phyloP scores from a whole-genome alignment of 345 rosid species.

The Kernera saxatilis region DNA sequence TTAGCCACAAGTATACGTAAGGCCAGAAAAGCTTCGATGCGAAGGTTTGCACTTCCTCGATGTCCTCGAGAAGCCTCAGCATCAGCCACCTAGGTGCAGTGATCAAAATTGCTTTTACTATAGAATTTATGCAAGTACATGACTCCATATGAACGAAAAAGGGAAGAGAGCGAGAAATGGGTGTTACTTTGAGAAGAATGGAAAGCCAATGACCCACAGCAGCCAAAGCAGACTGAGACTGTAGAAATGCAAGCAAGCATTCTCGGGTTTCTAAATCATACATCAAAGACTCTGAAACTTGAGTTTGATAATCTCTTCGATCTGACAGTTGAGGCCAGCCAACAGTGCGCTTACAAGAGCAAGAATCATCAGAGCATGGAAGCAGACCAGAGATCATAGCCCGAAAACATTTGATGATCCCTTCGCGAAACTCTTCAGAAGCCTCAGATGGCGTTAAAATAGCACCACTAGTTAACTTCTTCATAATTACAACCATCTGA shows the following conservation, averaged over 20 bases:
- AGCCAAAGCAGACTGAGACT: constrained; percentile 63
- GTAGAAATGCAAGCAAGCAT: constrained; percentile 78
- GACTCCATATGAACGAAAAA: constrained; percentile 1
- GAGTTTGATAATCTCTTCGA: constrained; percentile 27
- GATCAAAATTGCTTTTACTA: constrained; percentile 17
- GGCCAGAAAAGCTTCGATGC: constrained; percentile 74
- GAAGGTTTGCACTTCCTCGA: constrained; percentile 72
- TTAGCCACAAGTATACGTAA: constrained; percentile 76
- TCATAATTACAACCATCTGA: constrained; percentile 76
- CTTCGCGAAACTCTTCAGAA: constrained; percentile 90
- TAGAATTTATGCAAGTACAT: neutral
- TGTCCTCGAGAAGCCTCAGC: constrained; percentile 76
- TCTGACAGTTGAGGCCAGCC: constrained; percentile 57
- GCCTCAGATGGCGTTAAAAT: constrained; percentile 65
- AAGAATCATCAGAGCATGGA: constrained; percentile 53
- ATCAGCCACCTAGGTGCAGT: constrained; percentile 71
- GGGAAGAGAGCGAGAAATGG: neutral
- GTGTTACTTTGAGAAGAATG: constrained; percentile 70
- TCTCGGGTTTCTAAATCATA: constrained; percentile 38
- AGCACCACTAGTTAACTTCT: constrained; percentile 72
- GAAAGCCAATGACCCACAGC: constrained; percentile 98
- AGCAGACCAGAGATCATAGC: constrained; percentile 52
- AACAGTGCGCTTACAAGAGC: constrained; percentile 50
- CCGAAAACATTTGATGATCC: constrained; percentile 73
- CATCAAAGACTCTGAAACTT: constrained; percentile 18